Percentiles rank a stretch among this genome's conserved stretches.
These are phyloP conservation scores for Xylaria sp. DNA, from an alignment of 2,329 filamentous ascomycete genomes.

Conservation along the genomic window DNA sequence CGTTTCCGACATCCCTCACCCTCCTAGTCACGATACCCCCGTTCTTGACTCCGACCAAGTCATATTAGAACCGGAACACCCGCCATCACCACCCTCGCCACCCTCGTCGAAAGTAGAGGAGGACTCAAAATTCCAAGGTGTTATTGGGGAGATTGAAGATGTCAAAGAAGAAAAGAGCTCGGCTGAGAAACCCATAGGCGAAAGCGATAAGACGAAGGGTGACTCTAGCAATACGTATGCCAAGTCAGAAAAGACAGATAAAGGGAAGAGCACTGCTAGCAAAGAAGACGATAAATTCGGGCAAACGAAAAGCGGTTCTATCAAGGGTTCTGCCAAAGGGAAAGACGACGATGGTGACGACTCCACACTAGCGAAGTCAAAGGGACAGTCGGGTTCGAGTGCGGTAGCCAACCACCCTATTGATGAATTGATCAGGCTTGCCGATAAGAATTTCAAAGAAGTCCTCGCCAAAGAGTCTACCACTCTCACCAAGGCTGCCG, in stretches of 20 bases:
- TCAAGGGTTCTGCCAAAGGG: conserved; percentile 9
- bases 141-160: too few relatives aligned
- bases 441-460: conserved; percentile 46
- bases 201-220: background rate
- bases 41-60: conserved; percentile 27
- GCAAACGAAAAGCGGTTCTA: background rate
- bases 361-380: conserved; percentile 9
- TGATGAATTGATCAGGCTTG: conserved; percentile 50
- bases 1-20: conserved; percentile 28
- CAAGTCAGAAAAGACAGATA: conserved; percentile 8
- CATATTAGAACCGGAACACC: conserved; percentile 12
- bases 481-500: conserved; percentile 52
- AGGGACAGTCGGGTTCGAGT: conserved; percentile 27
- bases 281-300: background rate
- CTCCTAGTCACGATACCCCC: conserved; percentile 24
- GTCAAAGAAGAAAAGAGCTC: background rate
- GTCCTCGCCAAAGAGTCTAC: conserved; percentile 49
- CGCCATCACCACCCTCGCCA: conserved; percentile 17
- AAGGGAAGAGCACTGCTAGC: conserved; percentile 2
- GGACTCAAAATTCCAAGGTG: conserved; percentile 21
- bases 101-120: conserved; percentile 25
- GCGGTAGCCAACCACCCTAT: conserved; percentile 47
- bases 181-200: background rate
- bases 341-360: conserved; percentile 7
- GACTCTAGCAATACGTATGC: background rate